Evolutionary conservation across 495 filamentous ascomycete species (phyloP).

Genomic region (Penicillium alfredii): DNA sequence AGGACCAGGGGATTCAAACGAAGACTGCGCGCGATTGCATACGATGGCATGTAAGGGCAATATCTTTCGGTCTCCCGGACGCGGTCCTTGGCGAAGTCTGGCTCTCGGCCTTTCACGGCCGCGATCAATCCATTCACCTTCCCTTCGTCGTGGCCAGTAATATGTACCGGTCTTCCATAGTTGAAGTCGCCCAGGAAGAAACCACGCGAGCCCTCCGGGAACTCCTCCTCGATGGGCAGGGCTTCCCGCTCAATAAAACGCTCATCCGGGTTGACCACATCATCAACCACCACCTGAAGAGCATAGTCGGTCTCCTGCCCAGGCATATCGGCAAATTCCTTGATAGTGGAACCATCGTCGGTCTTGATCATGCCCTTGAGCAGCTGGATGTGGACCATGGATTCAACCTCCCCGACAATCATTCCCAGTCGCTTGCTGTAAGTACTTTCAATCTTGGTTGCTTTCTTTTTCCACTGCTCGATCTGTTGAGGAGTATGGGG

Average conservation of each 20-base stretch:
- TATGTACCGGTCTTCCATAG: constrained; percentile 82
- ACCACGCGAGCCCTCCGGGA: constrained; percentile 69
- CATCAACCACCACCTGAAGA: constrained; percentile 81
- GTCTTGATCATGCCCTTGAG: constrained; percentile 87
- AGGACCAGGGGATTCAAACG: constrained; percentile 78
- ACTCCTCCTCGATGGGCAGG: constrained; percentile 83
- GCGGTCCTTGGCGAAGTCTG: constrained; percentile 73
- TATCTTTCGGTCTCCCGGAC: constrained; percentile 58
- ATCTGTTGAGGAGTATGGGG: constrained; percentile 77
- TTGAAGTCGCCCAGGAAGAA: constrained; percentile 97
- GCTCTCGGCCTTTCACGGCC: constrained; percentile 59
- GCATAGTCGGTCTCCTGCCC: constrained; percentile 91
- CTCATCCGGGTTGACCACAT: constrained; percentile 84
- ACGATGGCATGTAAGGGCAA: constrained; percentile 79
- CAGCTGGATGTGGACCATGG: constrained; percentile 85
- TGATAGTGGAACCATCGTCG: constrained; percentile 83
- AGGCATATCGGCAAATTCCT: constrained; percentile 85
- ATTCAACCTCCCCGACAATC: constrained; percentile 79
- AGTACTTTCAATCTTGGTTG: constrained; percentile 70
- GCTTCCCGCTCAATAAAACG: constrained; percentile 87
- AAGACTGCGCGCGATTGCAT: constrained; percentile 73
- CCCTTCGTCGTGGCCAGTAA: constrained; percentile 65
- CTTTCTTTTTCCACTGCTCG: constrained; percentile 75
- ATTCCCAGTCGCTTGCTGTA: constrained; percentile 90
- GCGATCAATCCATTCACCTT: constrained; percentile 73